Evolutionary conservation across 495 filamentous ascomycete species (phyloP).

Genomic region (Aspergillus nidulans): DNA sequence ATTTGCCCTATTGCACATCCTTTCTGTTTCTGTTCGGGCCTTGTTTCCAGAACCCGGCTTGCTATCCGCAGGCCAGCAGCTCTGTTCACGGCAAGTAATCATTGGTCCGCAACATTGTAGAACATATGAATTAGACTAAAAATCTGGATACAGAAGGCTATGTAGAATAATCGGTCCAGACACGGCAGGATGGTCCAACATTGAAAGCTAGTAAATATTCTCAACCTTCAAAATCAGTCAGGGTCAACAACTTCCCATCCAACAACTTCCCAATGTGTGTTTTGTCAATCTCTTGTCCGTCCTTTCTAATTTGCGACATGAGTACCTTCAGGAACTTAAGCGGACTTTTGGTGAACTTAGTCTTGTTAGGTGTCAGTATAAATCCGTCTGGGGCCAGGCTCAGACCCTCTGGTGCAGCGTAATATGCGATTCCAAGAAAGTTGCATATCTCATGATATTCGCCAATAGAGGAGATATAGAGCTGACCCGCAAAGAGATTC

Average conservation of each 20-base stretch:
- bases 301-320: slow-evolving; percentile 48
- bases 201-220: no score
- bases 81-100: no score
- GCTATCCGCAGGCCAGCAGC: no score
- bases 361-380: slow-evolving; percentile 5
- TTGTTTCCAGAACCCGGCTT: no score
- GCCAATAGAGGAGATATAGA: slow-evolving; percentile 1
- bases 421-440: slow-evolving; percentile 10
- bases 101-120: no score
- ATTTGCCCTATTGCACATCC: no score
- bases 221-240: background rate
- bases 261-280: slow-evolving; percentile 54
- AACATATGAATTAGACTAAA: no score
- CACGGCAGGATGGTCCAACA: no score
- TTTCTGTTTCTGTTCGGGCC: no score
- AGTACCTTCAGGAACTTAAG: slow-evolving; percentile 49
- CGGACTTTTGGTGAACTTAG: slow-evolving; percentile 44
- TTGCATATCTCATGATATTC: slow-evolving; percentile 12
- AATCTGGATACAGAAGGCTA: no score
- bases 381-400: slow-evolving; percentile 12
- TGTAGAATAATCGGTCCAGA: no score
- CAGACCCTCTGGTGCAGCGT: background rate
- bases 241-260: slow-evolving; percentile 21
- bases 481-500: slow-evolving; percentile 11
- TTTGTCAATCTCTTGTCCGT: slow-evolving; percentile 45